These are phyloP conservation scores for Nicotiana tabacum DNA, from an alignment of 257 asterid species.

Conservation along the genomic window DNA sequence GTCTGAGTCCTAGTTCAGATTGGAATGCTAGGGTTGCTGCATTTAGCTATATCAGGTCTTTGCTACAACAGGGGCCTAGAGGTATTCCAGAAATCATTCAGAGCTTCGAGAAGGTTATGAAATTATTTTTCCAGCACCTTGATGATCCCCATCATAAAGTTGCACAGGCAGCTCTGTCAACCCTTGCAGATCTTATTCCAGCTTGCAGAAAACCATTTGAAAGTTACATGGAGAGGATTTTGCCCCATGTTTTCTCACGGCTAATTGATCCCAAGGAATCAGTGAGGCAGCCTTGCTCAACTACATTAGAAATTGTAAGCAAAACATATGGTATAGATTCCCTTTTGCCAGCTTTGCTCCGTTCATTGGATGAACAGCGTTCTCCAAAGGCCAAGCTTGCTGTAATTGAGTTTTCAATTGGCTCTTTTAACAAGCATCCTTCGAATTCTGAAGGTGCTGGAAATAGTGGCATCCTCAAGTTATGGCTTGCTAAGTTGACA, in stretches of 20 bases:
- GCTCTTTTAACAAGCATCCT: constrained; percentile 81
- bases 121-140: constrained; percentile 94
- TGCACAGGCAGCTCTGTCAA: constrained; percentile 98
- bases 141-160: constrained; percentile 99
- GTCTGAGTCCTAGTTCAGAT: constrained; percentile 88
- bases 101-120: constrained; percentile 98
- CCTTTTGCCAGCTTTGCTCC: constrained; percentile 89
- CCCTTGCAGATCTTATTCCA: constrained; percentile 94
- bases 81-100: constrained; percentile 92
- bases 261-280: constrained; percentile 94
- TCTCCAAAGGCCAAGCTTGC: constrained; percentile 99
- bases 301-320: constrained; percentile 81
- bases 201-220: constrained; percentile 95
- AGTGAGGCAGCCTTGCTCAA: constrained; percentile 95
- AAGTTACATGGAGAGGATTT: constrained; percentile 93
- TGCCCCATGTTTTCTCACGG: constrained; percentile 97
- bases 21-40: constrained; percentile 98
- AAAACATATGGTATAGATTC: constrained; percentile 91
- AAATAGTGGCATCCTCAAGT: constrained; percentile 85
- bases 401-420: constrained; percentile 87
- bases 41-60: constrained; percentile 64
- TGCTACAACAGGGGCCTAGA: constrained; percentile 88
- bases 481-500: constrained; percentile 89
- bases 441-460: constrained; percentile 76
- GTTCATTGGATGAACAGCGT: constrained; percentile 97